Evolutionary conservation across 768 basidiomycete genomes (phyloP).

Genomic region (Scleroderma bovista): DNA sequence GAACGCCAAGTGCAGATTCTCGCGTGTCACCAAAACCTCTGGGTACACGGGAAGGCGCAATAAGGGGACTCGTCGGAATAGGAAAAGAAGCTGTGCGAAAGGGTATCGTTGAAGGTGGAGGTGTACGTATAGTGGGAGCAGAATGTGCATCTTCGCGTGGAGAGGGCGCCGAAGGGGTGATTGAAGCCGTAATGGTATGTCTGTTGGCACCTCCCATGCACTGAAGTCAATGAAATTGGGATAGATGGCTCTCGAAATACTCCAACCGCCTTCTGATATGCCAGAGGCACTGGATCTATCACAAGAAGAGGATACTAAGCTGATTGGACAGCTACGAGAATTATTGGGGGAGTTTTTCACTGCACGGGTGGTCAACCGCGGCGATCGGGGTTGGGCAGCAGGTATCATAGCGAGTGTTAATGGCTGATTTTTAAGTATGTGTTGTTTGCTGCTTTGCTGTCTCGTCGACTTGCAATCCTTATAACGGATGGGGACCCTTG

Average conservation of each 20-base stretch:
- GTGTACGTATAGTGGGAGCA: slow-evolving; percentile 66
- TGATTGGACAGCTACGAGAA: slow-evolving; percentile 44
- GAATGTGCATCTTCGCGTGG: slow-evolving; percentile 41
- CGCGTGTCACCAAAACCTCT: slow-evolving; percentile 47
- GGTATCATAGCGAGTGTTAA: slow-evolving; percentile 41
- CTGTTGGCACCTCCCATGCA: not conserved
- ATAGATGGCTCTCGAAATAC: slow-evolving; percentile 57
- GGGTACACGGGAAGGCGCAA: slow-evolving; percentile 85
- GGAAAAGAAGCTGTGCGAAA: slow-evolving; percentile 82
- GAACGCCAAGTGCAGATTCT: slow-evolving; percentile 36
- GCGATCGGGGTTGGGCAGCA: slow-evolving; percentile 61
- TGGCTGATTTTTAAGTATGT: slow-evolving; percentile 5
- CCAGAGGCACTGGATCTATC: slow-evolving; percentile 50
- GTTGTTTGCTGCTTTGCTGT: not conserved
- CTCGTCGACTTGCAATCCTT: too few relatives aligned
- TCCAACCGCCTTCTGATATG: slow-evolving; percentile 54
- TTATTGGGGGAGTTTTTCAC: slow-evolving; percentile 62
- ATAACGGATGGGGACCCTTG: too few relatives aligned
- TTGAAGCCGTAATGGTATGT: slow-evolving; percentile 56
- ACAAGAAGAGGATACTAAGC: slow-evolving; percentile 42
- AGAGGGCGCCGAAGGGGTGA: slow-evolving; percentile 40
- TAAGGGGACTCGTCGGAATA: slow-evolving; percentile 79
- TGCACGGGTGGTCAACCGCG: slow-evolving; percentile 36
- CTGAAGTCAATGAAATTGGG: not conserved
- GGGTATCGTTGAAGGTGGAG: slow-evolving; percentile 76